Base-by-base conservation (phyloP, 176 grass and related monocot species). In the Rhynchospora pubera region DNA sequence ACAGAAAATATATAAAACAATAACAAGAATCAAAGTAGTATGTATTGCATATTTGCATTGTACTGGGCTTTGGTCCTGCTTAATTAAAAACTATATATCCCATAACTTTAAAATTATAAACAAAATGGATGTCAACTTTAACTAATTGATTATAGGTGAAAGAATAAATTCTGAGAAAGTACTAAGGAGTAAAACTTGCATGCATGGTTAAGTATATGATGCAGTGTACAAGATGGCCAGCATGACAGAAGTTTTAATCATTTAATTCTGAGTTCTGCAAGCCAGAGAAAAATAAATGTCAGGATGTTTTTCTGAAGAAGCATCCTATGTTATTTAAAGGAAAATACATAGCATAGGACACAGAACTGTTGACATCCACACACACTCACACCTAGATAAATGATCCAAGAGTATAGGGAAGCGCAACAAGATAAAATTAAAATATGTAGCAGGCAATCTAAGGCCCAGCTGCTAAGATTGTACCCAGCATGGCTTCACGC, bases 391-490 rank as follows among this genome's bases (percentile, higher is more conserved):
- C 72, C 72, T 55, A 56, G 10, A 77, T 77, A 56, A 39, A 55
- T 77, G 50, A 77, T 77, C 72, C 72, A 77, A 77, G 23, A 77
- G 72, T 77, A 77, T 82, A 82, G 79, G 62, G 79, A 82, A 82
- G 79, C 62, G 62, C 79, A 82, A 82, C 44, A 82, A 30, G 79
- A 82, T 82, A 82, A 53, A 82, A 46, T 24, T 82, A 80, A 80
- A 82, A 65, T 82, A 65, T 82, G 61, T 11, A 59, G 53, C 52
- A 59, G 76, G 56, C 60, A 66, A 24, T 82, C 30, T 50, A 52
- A 82, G 79, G 79, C 62, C 61, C 79, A 82, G 60, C 79, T 82
- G 79, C 59, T 82, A 7, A 82, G 79, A 42, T 66, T 82, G 79
- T 82, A 82, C 61, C 79, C 79, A 65, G 61, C 61, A 82, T 82